These are phyloP conservation scores for Acanthamoeba lenticulata DNA, from an alignment of 208 protist species.

Conservation along the genomic window DNA sequence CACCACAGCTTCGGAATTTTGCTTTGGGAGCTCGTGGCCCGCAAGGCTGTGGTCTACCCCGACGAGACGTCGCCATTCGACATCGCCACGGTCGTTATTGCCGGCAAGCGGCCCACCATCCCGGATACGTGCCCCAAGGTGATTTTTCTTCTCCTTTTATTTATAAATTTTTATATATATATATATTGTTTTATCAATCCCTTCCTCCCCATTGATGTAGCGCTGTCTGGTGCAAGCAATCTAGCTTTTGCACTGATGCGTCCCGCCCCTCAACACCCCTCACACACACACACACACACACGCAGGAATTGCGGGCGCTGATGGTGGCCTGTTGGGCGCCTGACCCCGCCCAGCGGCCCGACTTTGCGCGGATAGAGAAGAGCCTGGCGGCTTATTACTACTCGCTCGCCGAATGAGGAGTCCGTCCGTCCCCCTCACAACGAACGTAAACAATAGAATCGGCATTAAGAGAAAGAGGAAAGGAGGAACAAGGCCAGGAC, in stretches of 20 bases:
- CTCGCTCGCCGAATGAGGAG: conserved; percentile 17
- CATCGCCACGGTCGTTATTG: conserved; percentile 26
- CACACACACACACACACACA: too few relatives aligned
- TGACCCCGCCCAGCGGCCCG: not conserved
- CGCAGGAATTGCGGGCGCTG: conserved; percentile 6
- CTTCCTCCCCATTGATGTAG: not conserved
- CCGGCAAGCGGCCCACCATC: conserved; percentile 13
- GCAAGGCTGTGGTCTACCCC: not conserved
- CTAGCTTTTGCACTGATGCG: too few relatives aligned
- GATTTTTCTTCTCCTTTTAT: not conserved
- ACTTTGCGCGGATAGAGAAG: conserved; percentile 43
- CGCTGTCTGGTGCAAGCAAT: too few relatives aligned
- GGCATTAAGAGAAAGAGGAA: not conserved
- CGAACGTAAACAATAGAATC: too few relatives aligned
- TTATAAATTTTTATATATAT: too few relatives aligned
- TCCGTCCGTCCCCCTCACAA: not conserved
- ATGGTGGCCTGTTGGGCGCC: conserved; percentile 13
- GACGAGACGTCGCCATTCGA: conserved; percentile 25
- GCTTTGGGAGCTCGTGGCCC: conserved; percentile 40
- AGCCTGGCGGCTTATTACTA: conserved; percentile 43
- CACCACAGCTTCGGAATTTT: conserved; percentile 11
- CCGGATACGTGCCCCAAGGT: conserved; percentile 16
- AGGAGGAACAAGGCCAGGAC: not conserved
- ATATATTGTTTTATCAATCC: too few relatives aligned
- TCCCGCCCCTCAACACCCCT: too few relatives aligned